phyloP scores from a whole-genome alignment of 371 early-diverging fungal species.

The Capillidium heterosporum region DNA sequence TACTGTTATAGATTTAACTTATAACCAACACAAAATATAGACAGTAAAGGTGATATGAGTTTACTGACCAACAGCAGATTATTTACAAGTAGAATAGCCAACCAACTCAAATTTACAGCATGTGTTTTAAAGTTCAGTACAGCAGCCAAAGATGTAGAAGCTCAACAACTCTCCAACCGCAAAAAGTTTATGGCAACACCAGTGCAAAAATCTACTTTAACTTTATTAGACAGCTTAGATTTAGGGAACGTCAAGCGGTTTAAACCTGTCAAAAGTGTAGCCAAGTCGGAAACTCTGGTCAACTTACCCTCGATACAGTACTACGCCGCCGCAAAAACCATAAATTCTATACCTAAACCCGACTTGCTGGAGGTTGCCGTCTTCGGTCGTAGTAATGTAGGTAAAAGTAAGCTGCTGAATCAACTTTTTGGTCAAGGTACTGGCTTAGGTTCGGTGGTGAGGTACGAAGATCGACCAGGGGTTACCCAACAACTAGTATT shows the following conservation, averaged over 20 bases:
- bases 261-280: too few species aligned
- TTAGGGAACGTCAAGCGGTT: background rate
- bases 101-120: too few species aligned
- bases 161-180: background rate
- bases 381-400: constrained; percentile 21
- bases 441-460: constrained; percentile 47
- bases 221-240: background rate
- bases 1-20: too few species aligned
- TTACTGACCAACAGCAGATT: too few species aligned
- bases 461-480: constrained; percentile 56
- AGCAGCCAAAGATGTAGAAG: background rate
- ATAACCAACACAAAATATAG: too few species aligned
- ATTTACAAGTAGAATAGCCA: too few species aligned
- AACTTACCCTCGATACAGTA: too few species aligned
- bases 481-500: constrained; percentile 67
- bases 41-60: too few species aligned
- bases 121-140: too few species aligned
- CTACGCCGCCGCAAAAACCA: constrained; percentile 45
- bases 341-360: constrained; percentile 35
- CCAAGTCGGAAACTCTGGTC: too few species aligned
- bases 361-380: constrained; percentile 41
- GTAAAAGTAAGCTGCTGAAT: background rate
- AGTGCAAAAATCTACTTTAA: background rate
- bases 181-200: background rate
- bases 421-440: constrained; percentile 33